These are phyloP conservation scores for Termitomyces sp. DNA, from an alignment of 768 basidiomycete species.

Conservation along the genomic window DNA sequence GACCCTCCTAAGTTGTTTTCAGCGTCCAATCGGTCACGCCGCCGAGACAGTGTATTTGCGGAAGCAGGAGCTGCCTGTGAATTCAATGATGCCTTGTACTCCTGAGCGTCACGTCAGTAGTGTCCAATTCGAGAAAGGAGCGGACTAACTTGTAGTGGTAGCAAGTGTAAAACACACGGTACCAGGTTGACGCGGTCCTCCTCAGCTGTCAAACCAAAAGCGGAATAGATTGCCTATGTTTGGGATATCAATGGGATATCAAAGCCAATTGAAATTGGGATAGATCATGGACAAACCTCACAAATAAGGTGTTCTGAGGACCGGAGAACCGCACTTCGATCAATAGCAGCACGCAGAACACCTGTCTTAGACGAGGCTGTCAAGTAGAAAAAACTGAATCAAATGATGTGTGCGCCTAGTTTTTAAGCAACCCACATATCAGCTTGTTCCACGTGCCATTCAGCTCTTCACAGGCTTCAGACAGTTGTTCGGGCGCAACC, in stretches of 20 bases:
- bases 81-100: slow-evolving; percentile 12
- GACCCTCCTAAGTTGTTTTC: slow-evolving; percentile 44
- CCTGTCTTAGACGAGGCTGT: slow-evolving; percentile 69
- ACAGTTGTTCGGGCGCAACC: slow-evolving; percentile 48
- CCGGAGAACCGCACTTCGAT: slow-evolving; percentile 50
- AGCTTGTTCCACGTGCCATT: slow-evolving; percentile 50
- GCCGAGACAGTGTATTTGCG: background rate
- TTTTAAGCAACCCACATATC: slow-evolving; percentile 50
- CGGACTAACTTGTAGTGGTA: slow-evolving; percentile 39
- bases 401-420: background rate
- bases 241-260: slow-evolving; percentile 9
- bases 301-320: slow-evolving; percentile 42
- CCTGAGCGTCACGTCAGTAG: slow-evolving; percentile 8
- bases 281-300: slow-evolving; percentile 38
- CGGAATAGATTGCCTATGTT: slow-evolving; percentile 50
- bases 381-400: slow-evolving; percentile 1
- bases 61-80: background rate
- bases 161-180: slow-evolving; percentile 58
- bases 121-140: background rate
- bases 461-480: slow-evolving; percentile 54
- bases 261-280: background rate
- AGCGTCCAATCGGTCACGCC: slow-evolving; percentile 12
- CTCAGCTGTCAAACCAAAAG: slow-evolving; percentile 47
- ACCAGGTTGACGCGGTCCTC: slow-evolving; percentile 53
- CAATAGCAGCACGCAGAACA: slow-evolving; percentile 70